Evolutionary conservation across 495 filamentous ascomycete species (phyloP).

Genomic region (Penicillium paradoxum): DNA sequence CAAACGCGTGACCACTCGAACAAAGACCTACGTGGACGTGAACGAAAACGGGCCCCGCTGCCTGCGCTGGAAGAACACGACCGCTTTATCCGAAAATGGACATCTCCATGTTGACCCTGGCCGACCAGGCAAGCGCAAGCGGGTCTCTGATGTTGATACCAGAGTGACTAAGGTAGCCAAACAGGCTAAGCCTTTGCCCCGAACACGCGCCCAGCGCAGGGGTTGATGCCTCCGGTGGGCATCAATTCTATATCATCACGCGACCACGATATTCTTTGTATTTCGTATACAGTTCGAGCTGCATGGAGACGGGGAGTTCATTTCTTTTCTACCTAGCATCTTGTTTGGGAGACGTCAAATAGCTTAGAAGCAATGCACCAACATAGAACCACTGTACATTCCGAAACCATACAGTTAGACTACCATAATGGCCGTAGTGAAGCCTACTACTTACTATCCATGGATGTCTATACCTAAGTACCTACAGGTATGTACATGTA

Average conservation of each 20-base stretch:
- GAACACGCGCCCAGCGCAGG: conserved; percentile 46
- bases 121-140: conserved; percentile 59
- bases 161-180: conserved; percentile 39
- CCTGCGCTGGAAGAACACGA: conserved; percentile 75
- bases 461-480: no score
- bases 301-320: conserved; percentile 14
- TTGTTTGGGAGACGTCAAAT: conserved; percentile 1
- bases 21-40: conserved; percentile 61
- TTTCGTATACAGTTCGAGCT: conserved; percentile 20
- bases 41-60: conserved; percentile 57
- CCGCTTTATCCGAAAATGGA: conserved; percentile 68
- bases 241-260: neutral
- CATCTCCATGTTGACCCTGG: conserved; percentile 79
- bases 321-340: neutral
- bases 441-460: no score
- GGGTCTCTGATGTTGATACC: conserved; percentile 37
- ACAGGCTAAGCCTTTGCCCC: conserved; percentile 45
- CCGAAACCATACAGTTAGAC: no score
- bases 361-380: conserved; percentile 6
- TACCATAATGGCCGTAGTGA: no score
- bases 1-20: conserved; percentile 73
- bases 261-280: conserved; percentile 14
- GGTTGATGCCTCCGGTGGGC: conserved; percentile 2
- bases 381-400: conserved; percentile 10
- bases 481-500: no score